Conservation (phyloP, 148 eudicot species). For the Hydrangea macrophylla region DNA sequence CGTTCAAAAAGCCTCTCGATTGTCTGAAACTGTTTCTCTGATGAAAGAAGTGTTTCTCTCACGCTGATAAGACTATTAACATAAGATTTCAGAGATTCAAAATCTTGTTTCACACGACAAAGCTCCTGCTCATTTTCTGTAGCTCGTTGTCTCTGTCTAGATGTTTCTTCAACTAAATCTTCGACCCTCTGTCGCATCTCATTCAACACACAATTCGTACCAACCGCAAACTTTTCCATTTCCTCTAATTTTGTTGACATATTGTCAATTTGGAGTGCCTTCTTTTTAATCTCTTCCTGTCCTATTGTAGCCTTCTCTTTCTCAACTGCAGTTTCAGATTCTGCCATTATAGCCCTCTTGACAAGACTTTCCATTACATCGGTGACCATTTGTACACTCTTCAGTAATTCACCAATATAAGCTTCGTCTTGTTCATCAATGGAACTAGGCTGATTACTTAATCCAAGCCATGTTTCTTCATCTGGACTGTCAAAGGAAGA, state of each 20-base stretch:
- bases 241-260: constrained; percentile 83
- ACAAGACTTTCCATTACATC: constrained; percentile 86
- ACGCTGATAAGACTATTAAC: constrained; percentile 87
- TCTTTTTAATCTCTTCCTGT: constrained; percentile 72
- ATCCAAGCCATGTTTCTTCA: constrained; percentile 42
- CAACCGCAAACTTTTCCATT: constrained; percentile 80
- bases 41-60: constrained; percentile 88
- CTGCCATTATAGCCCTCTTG: constrained; percentile 81
- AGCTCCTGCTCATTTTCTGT: constrained; percentile 88
- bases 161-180: constrained; percentile 87
- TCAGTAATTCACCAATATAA: constrained; percentile 56
- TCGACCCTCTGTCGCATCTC: constrained; percentile 93
- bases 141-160: constrained; percentile 84
- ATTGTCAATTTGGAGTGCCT: constrained; percentile 69
- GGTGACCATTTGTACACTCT: constrained; percentile 68
- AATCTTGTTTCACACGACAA: constrained; percentile 80
- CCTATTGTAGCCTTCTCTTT: constrained; percentile 75
- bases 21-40: constrained; percentile 90
- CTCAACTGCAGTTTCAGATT: constrained; percentile 80
- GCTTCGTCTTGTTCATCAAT: constrained; percentile 57
- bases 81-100: constrained; percentile 86
- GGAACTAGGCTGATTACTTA: constrained; percentile 34
- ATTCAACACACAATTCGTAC: constrained; percentile 64
- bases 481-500: constrained; percentile 41
- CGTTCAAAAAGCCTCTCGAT: constrained; percentile 93